Percentiles rank a stretch among this genome's conserved stretches.
Conservation (phyloP, 2,329 filamentous ascomycete genomes). For the Rutstroemia sydowiana region DNA sequence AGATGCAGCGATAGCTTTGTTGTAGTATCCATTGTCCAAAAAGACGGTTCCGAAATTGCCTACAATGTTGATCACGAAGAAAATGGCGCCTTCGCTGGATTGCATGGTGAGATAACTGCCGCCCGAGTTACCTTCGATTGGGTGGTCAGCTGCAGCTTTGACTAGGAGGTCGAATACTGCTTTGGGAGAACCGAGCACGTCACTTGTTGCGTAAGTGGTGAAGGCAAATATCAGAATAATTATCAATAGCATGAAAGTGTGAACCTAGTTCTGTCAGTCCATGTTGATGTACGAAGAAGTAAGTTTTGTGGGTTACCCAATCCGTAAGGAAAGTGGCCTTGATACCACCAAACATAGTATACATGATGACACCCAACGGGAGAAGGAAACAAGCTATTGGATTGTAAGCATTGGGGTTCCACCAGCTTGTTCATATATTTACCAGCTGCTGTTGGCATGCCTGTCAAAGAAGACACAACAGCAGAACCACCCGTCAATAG, state of each 20-base stretch:
- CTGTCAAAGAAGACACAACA: constrained; percentile 64
- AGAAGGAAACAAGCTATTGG: constrained; percentile 62
- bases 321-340: constrained; percentile 77
- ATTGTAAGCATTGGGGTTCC: neutral
- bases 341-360: constrained; percentile 71
- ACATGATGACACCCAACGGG: constrained; percentile 72
- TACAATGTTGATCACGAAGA: constrained; percentile 86
- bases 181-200: constrained; percentile 64
- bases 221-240: constrained; percentile 84
- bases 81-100: constrained; percentile 72
- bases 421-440: neutral
- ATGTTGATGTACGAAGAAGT: neutral
- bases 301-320: constrained; percentile 15
- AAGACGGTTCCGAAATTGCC: constrained; percentile 77
- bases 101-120: constrained; percentile 86
- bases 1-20: constrained; percentile 85
- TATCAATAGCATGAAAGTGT: constrained; percentile 76
- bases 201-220: constrained; percentile 69
- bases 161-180: constrained; percentile 73
- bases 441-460: constrained; percentile 66
- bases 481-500: constrained; percentile 76
- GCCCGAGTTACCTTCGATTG: constrained; percentile 69
- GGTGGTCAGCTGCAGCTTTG: constrained; percentile 59
- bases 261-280: constrained; percentile 56
- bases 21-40: constrained; percentile 83